Conservation (phyloP, 495 filamentous ascomycete species). For the Sordaria brevicollis region DNA sequence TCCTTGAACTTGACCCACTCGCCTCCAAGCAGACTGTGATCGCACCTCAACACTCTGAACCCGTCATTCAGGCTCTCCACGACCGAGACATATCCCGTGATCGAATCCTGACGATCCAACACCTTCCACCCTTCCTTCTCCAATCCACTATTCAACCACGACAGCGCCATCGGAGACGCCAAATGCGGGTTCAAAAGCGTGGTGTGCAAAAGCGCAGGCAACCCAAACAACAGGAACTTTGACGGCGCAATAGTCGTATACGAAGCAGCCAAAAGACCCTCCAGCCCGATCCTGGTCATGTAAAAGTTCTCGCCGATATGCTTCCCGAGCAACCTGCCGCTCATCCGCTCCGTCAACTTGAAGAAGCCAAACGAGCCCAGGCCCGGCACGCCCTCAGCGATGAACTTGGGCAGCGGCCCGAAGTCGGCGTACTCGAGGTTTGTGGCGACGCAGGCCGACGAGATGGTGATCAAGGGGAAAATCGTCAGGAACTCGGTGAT, state of each 20-base stretch:
- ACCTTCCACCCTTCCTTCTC: constrained; percentile 45
- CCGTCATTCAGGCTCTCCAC: constrained; percentile 58
- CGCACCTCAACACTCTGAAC: constrained; percentile 81
- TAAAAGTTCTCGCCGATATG: constrained; percentile 51
- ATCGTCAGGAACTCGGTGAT: constrained; percentile 62
- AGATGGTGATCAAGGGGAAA: constrained; percentile 61
- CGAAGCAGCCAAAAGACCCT: constrained; percentile 49
- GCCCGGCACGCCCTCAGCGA: constrained; percentile 48
- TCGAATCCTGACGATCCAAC: constrained; percentile 68
- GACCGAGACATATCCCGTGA: constrained; percentile 88
- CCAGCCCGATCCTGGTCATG: constrained; percentile 61
- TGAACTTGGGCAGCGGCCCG: constrained; percentile 39
- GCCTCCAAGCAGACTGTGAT: constrained; percentile 90
- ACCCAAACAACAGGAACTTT: constrained; percentile 48
- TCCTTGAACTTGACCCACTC: constrained; percentile 61
- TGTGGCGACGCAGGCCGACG: constrained; percentile 53
- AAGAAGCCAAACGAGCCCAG: constrained; percentile 56
- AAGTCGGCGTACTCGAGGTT: constrained; percentile 51
- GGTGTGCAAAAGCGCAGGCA: constrained; percentile 64
- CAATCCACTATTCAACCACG: constrained; percentile 54
- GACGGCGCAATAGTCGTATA: constrained; percentile 61
- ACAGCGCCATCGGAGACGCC: constrained; percentile 38
- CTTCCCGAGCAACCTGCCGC: constrained; percentile 38
- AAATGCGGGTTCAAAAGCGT: constrained; percentile 63
- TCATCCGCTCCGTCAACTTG: constrained; percentile 43